Conservation (phyloP, 2,329 filamentous ascomycete genomes). For the Aspergillus sp. region DNA sequence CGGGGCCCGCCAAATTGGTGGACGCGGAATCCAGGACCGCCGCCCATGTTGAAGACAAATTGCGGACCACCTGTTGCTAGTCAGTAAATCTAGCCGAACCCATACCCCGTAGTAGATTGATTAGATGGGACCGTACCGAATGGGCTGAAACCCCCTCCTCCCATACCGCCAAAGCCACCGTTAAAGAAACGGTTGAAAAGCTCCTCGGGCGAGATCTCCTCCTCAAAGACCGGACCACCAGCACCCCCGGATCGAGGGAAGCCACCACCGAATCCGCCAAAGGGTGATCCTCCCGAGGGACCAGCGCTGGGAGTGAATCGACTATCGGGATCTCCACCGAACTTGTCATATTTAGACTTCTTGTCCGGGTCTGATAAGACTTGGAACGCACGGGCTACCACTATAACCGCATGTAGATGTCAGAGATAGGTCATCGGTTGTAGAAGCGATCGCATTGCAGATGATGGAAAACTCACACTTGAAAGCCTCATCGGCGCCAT, state of each 20-base stretch:
- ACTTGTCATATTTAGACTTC: constrained; percentile 81
- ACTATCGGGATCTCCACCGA: constrained; percentile 88
- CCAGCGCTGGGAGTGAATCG: constrained; percentile 64
- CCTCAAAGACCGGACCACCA: constrained; percentile 69
- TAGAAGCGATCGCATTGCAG: constrained; percentile 2
- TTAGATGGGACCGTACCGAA: constrained; percentile 55
- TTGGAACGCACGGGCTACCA: constrained; percentile 92
- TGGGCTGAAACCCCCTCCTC: constrained; percentile 62
- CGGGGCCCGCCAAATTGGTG: constrained; percentile 88
- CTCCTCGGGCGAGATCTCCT: constrained; percentile 94
- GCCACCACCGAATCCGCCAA: constrained; percentile 47
- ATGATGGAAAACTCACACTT: constrained; percentile 61
- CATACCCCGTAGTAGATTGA: background rate
- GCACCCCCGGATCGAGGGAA: constrained; percentile 47
- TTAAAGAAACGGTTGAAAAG: constrained; percentile 97
- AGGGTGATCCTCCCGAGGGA: constrained; percentile 42
- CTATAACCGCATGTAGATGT: constrained; percentile 31
- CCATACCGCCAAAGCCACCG: constrained; percentile 56
- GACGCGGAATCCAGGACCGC: constrained; percentile 85
- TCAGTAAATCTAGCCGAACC: background rate
- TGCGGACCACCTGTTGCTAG: constrained; percentile 63
- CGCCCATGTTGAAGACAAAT: constrained; percentile 94
- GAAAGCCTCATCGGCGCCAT: constrained; percentile 94
- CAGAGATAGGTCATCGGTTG: constrained; percentile 49
- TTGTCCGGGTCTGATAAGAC: constrained; percentile 92